Conservation (phyloP, 305 asterid species). For the Rubia tinctorum region DNA sequence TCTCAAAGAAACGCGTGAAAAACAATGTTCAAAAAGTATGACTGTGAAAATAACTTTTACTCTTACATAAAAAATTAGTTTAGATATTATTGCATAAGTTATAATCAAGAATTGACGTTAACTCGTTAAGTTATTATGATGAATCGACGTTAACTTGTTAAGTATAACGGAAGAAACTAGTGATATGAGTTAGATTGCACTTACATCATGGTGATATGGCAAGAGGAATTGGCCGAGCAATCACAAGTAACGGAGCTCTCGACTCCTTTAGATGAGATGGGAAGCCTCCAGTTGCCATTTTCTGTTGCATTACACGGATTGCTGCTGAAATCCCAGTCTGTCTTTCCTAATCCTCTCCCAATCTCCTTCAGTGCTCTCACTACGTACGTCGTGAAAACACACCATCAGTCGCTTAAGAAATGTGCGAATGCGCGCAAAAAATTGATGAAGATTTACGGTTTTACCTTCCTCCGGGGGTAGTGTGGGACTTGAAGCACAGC, state of each 20-base stretch:
- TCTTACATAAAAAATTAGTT: no score
- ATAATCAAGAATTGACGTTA: no score
- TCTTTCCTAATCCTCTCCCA: slow-evolving; percentile 57
- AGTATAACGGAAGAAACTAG: no score
- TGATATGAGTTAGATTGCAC: no score
- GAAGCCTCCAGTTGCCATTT: slow-evolving; percentile 71
- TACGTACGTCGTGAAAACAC: slow-evolving; percentile 14
- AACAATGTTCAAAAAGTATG: background rate
- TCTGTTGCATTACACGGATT: slow-evolving; percentile 84
- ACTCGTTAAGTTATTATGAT: no score
- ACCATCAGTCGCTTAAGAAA: background rate
- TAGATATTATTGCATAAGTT: no score
- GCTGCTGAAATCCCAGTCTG: slow-evolving; percentile 67
- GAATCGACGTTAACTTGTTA: no score
- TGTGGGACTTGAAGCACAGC: no score
- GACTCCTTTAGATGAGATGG: slow-evolving; percentile 46
- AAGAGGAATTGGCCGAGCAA: slow-evolving; percentile 59
- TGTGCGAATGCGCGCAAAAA: no score
- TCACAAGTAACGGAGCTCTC: slow-evolving; percentile 69
- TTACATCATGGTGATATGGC: slow-evolving; percentile 58
- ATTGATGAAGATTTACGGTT: background rate
- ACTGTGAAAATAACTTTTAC: no score
- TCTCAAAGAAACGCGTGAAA: background rate
- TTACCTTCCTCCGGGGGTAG: background rate
- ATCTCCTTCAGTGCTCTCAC: slow-evolving; percentile 63